These are phyloP conservation scores for Ziziphus jujuba DNA, from an alignment of 306 rosid genomes.

Conservation along the genomic window DNA sequence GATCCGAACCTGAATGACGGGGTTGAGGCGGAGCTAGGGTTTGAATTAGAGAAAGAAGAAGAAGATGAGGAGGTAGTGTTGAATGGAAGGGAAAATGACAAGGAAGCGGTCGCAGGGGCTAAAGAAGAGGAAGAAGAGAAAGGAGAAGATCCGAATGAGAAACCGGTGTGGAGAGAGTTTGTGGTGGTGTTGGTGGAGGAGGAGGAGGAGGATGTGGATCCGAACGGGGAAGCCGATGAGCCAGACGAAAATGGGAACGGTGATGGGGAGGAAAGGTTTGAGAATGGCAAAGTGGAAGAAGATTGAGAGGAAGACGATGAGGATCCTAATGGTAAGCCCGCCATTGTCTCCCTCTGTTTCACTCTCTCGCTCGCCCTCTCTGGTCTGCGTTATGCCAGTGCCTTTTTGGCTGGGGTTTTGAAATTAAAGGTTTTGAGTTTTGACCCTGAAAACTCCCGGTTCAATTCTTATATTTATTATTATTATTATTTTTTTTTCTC, in stretches of 20 bases:
- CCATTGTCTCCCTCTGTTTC: constrained; percentile 37
- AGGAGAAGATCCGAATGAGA: constrained; percentile 37
- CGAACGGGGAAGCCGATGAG: too few relatives aligned
- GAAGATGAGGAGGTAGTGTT: constrained; percentile 21
- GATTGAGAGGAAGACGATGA: constrained; percentile 33
- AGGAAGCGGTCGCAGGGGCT: constrained; percentile 32
- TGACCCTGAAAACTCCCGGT: not conserved
- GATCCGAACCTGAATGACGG: constrained; percentile 30
- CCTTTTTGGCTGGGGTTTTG: constrained; percentile 1
- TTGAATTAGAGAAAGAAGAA: constrained; percentile 8
- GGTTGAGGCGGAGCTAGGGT: constrained; percentile 24
- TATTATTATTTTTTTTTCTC: too few relatives aligned
- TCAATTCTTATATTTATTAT: too few relatives aligned
- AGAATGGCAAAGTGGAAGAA: constrained; percentile 17
- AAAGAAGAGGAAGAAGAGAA: constrained; percentile 33
- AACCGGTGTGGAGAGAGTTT: constrained; percentile 16
- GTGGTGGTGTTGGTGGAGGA: constrained; percentile 36
- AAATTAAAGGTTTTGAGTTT: constrained; percentile 19
- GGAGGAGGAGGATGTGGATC: too few relatives aligned
- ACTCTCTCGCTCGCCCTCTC: not conserved
- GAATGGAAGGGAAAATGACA: constrained; percentile 20
- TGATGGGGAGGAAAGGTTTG: constrained; percentile 27
- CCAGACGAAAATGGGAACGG: constrained; percentile 18
- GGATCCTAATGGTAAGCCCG: constrained; percentile 58
- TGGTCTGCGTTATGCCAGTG: not conserved